Base-by-base conservation (phyloP, 1,139 yeast genomes). In the Suhomyces atakaporum region DNA sequence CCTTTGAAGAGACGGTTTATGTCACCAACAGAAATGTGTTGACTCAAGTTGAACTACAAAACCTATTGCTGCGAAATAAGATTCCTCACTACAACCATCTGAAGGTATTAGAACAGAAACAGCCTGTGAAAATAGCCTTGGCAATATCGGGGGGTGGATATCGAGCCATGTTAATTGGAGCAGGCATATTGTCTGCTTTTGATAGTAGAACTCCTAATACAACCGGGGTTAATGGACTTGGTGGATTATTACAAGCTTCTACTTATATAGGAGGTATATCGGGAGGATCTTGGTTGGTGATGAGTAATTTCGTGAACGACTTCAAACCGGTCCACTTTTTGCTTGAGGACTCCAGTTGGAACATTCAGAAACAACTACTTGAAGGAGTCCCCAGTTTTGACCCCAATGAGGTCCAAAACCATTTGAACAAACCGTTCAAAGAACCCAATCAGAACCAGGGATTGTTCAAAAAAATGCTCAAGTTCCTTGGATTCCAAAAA, bases 101-200 rank as follows among this genome's bases (percentile, higher is more conserved):
- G 3, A 24, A 38, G 5, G 62, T 58, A 36, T 6, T 21, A 1
- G 24, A 30, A 1, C 44, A 47, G 20, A 38, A 54, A 3, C 54
- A 55, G 24, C 63, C 73, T 1, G 63, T 70, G 0, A 60, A 53
- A 7, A 63, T 80, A 10, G 84, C 81, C 0, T 43, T 81, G 7
- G 80, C 85, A 0, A 54, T 84, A 19, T 81, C 89, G 4, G 92
- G 92, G 3, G 92, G 92, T 8, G 88, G 89, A 0, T 81, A 79
- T 47, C 61, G 90, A 41, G 75, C 90, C 1, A 75, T 84, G 78
- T 53, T 84, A 9, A 70, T 75, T 3, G 84, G 84, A 2, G 83
- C 83, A 2, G 92, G 92, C 1, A 68, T 74, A 11, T 39, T 82
- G 1, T 51, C 67, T 7, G 84, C 84, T 0, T 62, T 77, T 50